Base-by-base conservation (phyloP, 2,329 filamentous ascomycete species). In the Ustulina deusta region DNA sequence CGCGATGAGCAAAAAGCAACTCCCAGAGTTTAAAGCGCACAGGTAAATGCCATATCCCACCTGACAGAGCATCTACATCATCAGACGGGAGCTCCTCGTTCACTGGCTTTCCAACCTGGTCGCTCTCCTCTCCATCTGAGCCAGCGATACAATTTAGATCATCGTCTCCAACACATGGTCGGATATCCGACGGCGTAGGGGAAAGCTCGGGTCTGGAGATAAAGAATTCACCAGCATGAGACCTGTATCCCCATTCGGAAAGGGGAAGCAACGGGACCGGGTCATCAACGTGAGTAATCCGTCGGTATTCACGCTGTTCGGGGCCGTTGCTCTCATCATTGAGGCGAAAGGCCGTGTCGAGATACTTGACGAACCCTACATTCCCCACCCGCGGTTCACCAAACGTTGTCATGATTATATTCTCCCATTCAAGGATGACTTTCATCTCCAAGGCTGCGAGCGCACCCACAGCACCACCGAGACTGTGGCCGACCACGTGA, bases 401-500 rank as follows among this genome's bases (percentile, higher is more conserved):
- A 79, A 97, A 99, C 0, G 96, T 98, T 5, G 95, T 98, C 46
- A 97, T 89, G 15, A 85, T 80, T n/a, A 88, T 71, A 2, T 94
- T 89, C 9, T 90, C 80, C 89, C 91, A 96, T 20, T 91, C 93
- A n/a, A 91, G 83, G 0, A 90, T 86, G 27, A 84, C 79, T 66
- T 89, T 86, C 75, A 97, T 87, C 76, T 99, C 96, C 34, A 97
- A 84, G 1, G 88, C 93, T 0, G 94, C 96, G 3, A 99, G 86
- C 1, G 93, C 91, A 2, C 96, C 95, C 1, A 99, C 93, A 0
- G 96, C 94, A 17, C 96, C 96, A 22, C 96, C 96, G 0, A 99
- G 88, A 58, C 93, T 97, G 79, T 99, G 96, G 0, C 96, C 96
- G 7, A 97, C 89, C 2, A 99, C 84, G 27, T 91, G 89, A 15